Evolutionary conservation across 371 early-diverging fungal species (phyloP), one percentile per base, ranked within the genome.

Genomic region (Rhizopus microsporus): DNA sequence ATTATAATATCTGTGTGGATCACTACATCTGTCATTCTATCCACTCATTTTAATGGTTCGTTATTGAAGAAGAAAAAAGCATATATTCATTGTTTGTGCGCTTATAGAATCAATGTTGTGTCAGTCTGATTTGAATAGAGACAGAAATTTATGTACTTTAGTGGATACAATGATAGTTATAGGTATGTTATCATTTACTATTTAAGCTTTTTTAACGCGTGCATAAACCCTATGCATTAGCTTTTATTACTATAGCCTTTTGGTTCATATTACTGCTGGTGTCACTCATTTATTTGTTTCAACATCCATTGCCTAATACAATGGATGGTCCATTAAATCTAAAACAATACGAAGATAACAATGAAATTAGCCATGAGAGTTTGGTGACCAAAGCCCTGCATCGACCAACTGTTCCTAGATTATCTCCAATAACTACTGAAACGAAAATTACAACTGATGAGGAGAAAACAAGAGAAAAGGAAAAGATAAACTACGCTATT

Each of bases 1-100:
- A 15, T 67, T 40, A 44, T 69, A 32, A 50, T 69, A 32, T 54
- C 59, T 16, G 50, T 73, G 3, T 69, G 74, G 74, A 54, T 65
- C 5, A 37, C 67, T 7, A 61, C 67, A 4, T 53, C 67, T 16
- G 51, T 51, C 2, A 44, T 69, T 4, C 49, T 65, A 33, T 34
- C 50, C 50, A 58, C 58, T 2, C 63, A 60, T 7, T 65, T 54
- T 44, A 32, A 65, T 29, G 59, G 68, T 74, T 62, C n/a, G 34
- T 38, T 35, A 23, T 23, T 2, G 0, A 23, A 23, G 23, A 23
- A 23, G 2, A 23, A 31, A 9, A 32, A 23, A 23, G 23, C 15
- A 13, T 1, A 30, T 38, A 56, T 15, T 51, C 6, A 38, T 15
- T 8, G 2, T 23, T 23, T 2, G 23, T 23, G 23, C 23, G 23